phyloP scores from a whole-genome alignment of 1,284 basidiomycete genomes.

The Microbotryomycetes sp. region DNA sequence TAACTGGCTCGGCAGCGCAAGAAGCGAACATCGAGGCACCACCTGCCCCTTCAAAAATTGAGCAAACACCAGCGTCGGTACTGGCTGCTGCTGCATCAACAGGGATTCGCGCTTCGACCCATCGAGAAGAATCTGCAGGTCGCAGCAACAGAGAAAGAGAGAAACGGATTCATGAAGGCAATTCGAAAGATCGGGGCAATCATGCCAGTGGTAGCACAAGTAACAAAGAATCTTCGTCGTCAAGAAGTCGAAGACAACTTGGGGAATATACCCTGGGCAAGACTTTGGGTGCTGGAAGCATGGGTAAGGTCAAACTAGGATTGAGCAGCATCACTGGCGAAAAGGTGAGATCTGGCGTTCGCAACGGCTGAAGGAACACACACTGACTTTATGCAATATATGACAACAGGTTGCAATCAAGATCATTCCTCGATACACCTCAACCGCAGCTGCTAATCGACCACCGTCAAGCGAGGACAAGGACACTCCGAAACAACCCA shows the following conservation, averaged over 20 bases:
- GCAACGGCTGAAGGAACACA: no score
- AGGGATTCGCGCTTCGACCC: background rate
- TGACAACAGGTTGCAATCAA: conserved; percentile 89
- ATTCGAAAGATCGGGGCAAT: background rate
- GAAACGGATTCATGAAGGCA: background rate
- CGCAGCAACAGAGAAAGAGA: conserved; percentile 1
- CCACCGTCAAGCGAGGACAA: conserved; percentile 35
- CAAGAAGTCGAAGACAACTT: conserved; percentile 49
- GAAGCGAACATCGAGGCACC: background rate
- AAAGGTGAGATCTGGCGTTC: conserved; percentile 60
- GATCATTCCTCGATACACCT: conserved; percentile 79
- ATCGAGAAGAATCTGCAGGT: background rate
- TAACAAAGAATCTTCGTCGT: conserved; percentile 4
- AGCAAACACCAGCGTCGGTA: no score
- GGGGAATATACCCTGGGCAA: conserved; percentile 96
- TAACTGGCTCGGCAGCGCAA: no score
- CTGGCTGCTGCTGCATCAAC: background rate
- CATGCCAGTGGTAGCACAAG: background rate
- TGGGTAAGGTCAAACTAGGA: conserved; percentile 98
- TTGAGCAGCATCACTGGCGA: conserved; percentile 82
- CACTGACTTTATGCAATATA: no score
- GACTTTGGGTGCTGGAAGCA: conserved; percentile 93
- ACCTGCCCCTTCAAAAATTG: no score
- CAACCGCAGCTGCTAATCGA: conserved; percentile 48
- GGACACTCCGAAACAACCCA: conserved; percentile 12